Evolutionary conservation across 768 basidiomycete species (phyloP).

Genomic region (Agrocybe pediades): DNA sequence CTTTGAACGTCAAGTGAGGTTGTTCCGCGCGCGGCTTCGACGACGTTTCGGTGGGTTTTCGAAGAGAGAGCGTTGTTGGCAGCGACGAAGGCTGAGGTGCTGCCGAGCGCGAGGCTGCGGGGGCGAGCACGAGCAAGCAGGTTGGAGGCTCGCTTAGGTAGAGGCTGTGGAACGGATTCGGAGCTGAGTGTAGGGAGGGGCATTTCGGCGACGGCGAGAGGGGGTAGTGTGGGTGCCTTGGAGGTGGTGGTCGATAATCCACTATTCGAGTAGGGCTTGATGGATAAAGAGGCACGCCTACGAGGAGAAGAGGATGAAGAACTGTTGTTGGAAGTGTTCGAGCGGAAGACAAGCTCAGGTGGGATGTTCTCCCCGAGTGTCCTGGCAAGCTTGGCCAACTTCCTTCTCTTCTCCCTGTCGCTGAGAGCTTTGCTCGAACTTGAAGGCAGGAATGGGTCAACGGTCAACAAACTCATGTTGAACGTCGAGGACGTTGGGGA

Average conservation of each 20-base stretch:
- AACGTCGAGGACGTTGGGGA: conserved; percentile 12
- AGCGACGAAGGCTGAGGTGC: not conserved
- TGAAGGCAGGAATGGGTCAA: conserved; percentile 9
- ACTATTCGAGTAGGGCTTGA: not conserved
- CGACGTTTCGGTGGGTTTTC: not conserved
- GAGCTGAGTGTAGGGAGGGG: not conserved
- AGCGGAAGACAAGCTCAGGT: conserved; percentile 48
- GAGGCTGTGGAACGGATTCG: not conserved
- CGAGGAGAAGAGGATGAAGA: not conserved
- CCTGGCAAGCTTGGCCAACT: conserved; percentile 59
- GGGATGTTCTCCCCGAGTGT: conserved; percentile 64
- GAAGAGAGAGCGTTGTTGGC: not conserved
- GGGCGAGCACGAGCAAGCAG: not conserved
- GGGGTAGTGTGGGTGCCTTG: conserved; percentile 4
- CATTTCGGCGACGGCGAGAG: conserved; percentile 14
- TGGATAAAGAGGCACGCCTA: not conserved
- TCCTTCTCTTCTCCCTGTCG: conserved; percentile 37
- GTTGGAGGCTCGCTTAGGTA: not conserved
- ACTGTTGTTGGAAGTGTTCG: not conserved
- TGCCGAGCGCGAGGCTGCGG: not conserved
- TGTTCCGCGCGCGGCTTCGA: conserved; percentile 1
- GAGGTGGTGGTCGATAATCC: not conserved
- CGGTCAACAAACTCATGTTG: conserved; percentile 10
- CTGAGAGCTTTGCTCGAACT: conserved; percentile 12
- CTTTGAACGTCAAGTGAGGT: conserved; percentile 3